These are phyloP conservation scores for Xylaria sp. DNA, from an alignment of 2,329 filamentous ascomycete species.

Conservation along the genomic window DNA sequence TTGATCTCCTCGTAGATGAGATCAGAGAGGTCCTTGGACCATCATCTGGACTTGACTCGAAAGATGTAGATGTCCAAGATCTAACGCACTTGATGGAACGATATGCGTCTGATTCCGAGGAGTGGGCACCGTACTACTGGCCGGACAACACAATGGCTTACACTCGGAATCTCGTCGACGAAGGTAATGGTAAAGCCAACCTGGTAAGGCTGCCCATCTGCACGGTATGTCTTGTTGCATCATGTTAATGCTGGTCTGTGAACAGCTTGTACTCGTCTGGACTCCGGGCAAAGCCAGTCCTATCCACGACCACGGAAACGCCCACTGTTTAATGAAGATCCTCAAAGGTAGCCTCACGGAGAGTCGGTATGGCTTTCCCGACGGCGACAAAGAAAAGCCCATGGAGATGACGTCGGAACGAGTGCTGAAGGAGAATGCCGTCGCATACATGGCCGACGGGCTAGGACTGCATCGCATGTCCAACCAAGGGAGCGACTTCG, in stretches of 20 bases:
- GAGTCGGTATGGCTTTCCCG: slow-evolving; percentile 81
- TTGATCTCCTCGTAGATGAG: slow-evolving; percentile 77
- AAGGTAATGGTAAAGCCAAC: slow-evolving; percentile 78
- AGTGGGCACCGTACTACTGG: slow-evolving; percentile 82
- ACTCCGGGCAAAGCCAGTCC: slow-evolving; percentile 83
- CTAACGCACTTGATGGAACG: slow-evolving; percentile 78
- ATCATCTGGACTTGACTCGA: slow-evolving; percentile 82
- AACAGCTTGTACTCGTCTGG: slow-evolving; percentile 88
- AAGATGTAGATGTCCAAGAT: slow-evolving; percentile 80
- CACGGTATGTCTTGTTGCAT: not conserved
- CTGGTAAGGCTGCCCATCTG: slow-evolving; percentile 54
- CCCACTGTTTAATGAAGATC: slow-evolving; percentile 93
- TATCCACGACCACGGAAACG: slow-evolving; percentile 89
- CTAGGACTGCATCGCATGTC: slow-evolving; percentile 86
- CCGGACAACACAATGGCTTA: slow-evolving; percentile 77
- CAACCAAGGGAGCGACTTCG: slow-evolving; percentile 79
- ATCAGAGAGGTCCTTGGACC: slow-evolving; percentile 81
- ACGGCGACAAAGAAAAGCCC: slow-evolving; percentile 61
- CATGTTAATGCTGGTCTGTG: slow-evolving; percentile 39
- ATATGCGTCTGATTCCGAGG: slow-evolving; percentile 74
- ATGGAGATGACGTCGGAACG: slow-evolving; percentile 75
- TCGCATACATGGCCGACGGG: slow-evolving; percentile 92
- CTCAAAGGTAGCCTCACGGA: slow-evolving; percentile 83
- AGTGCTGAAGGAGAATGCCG: slow-evolving; percentile 75
- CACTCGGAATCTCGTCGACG: slow-evolving; percentile 89